phyloP scores from a whole-genome alignment of 768 basidiomycete species.

The Russula olivacea region DNA sequence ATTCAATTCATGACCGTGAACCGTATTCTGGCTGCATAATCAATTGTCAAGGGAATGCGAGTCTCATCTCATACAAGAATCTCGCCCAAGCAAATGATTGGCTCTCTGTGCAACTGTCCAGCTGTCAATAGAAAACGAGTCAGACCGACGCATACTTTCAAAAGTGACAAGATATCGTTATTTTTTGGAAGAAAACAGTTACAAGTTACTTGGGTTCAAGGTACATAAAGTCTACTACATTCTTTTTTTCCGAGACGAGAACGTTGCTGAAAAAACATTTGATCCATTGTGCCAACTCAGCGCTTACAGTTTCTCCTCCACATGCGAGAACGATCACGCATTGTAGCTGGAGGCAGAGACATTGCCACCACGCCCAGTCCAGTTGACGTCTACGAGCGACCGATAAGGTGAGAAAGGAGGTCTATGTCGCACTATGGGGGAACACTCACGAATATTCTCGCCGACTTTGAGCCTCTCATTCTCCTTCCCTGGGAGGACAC shows the following conservation, averaged over 20 bases:
- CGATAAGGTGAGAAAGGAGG: constrained; percentile 13
- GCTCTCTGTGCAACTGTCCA: not conserved
- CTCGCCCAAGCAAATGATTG: too few relatives aligned
- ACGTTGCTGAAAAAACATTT: not conserved
- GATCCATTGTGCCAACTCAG: not conserved
- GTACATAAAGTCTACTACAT: constrained; percentile 14
- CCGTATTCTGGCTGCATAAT: not conserved
- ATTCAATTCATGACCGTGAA: not conserved
- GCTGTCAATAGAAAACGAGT: not conserved
- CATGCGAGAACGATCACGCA: constrained; percentile 39
- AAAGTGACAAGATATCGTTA: not conserved
- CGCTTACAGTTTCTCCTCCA: not conserved
- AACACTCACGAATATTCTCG: constrained; percentile 78
- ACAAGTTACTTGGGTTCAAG: constrained; percentile 10
- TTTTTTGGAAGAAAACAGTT: not conserved
- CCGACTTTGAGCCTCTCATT: constrained; percentile 72
- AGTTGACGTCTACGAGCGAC: constrained; percentile 76
- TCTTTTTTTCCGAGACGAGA: constrained; percentile 1
- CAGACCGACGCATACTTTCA: not conserved
- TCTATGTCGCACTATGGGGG: not conserved
- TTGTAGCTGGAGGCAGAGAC: constrained; percentile 86
- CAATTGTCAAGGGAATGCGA: not conserved
- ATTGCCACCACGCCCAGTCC: constrained; percentile 96
- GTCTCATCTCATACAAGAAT: not conserved
- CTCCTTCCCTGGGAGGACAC: constrained; percentile 87